Percentiles rank a stretch among this genome's conserved stretches.
Evolutionary conservation across 305 asterid species (phyloP).

Genomic region (Fraxinus greggii): DNA sequence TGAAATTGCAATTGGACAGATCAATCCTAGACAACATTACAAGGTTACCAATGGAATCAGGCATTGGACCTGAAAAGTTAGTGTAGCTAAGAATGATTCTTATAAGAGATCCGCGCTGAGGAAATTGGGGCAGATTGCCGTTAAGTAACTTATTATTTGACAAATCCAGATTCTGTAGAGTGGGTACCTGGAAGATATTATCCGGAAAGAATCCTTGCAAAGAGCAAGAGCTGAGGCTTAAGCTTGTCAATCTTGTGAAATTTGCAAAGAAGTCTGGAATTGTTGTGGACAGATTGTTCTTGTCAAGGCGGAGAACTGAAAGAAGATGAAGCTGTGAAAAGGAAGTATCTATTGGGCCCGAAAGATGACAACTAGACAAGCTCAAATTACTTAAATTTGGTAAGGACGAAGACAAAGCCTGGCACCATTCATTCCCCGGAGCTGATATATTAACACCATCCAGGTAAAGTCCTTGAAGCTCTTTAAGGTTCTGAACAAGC

Average conservation of each 20-base stretch:
- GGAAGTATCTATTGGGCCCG: slow-evolving; percentile 32
- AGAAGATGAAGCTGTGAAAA: slow-evolving; percentile 21
- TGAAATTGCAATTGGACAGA: slow-evolving; percentile 17
- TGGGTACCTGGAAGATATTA: slow-evolving; percentile 16
- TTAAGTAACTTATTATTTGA: not conserved
- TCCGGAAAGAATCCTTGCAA: slow-evolving; percentile 24
- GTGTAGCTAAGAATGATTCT: slow-evolving; percentile 10
- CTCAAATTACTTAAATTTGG: slow-evolving; percentile 53
- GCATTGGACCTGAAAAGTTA: slow-evolving; percentile 17
- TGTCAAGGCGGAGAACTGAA: slow-evolving; percentile 18
- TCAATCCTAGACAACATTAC: not conserved
- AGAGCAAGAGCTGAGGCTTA: slow-evolving; percentile 27
- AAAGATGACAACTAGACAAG: slow-evolving; percentile 22
- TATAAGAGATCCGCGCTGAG: not conserved
- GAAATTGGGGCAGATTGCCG: slow-evolving; percentile 24
- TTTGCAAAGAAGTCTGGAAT: slow-evolving; percentile 24
- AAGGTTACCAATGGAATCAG: slow-evolving; percentile 17
- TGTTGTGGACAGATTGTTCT: slow-evolving; percentile 20
- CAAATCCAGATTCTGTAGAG: slow-evolving; percentile 18
- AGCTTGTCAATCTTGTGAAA: slow-evolving; percentile 20
- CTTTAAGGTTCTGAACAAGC: slow-evolving; percentile 44
- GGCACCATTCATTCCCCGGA: slow-evolving; percentile 44
- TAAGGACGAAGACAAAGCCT: slow-evolving; percentile 45
- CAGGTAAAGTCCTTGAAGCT: slow-evolving; percentile 51
- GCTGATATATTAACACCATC: slow-evolving; percentile 57